Evolutionary conservation across 495 filamentous ascomycete species (phyloP).

Genomic region (Collariella sp.): DNA sequence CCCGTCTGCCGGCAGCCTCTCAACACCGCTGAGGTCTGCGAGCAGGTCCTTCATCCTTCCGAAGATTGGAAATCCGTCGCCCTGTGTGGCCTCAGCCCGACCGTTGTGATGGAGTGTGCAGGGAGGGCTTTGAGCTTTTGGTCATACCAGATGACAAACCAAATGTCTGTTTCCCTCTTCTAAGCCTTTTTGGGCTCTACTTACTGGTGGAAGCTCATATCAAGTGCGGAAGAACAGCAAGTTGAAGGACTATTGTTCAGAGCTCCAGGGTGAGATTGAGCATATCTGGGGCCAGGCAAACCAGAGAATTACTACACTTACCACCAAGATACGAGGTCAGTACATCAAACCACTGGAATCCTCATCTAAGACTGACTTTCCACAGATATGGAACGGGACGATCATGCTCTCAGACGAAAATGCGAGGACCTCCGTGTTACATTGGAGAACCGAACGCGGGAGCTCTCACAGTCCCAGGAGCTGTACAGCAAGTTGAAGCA

Average conservation of each 20-base stretch:
- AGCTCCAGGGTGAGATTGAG: slow-evolving; percentile 63
- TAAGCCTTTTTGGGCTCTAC: not conserved
- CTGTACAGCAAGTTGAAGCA: slow-evolving; percentile 78
- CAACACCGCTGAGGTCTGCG: slow-evolving; percentile 60
- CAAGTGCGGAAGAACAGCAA: slow-evolving; percentile 36
- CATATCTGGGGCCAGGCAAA: slow-evolving; percentile 78
- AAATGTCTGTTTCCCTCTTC: slow-evolving; percentile 53
- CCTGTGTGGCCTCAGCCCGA: slow-evolving; percentile 75
- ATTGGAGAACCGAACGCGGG: slow-evolving; percentile 64
- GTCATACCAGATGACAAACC: slow-evolving; percentile 84
- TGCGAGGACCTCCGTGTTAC: slow-evolving; percentile 65
- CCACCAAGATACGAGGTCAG: slow-evolving; percentile 39
- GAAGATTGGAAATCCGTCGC: slow-evolving; percentile 94
- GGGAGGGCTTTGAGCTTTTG: slow-evolving; percentile 78
- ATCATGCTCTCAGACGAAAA: slow-evolving; percentile 61
- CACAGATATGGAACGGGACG: slow-evolving; percentile 55
- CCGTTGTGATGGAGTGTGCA: slow-evolving; percentile 83
- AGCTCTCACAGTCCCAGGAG: slow-evolving; percentile 69
- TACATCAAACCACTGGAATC: not conserved
- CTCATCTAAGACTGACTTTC: not conserved
- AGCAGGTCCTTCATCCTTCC: slow-evolving; percentile 62
- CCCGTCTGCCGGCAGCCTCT: slow-evolving; percentile 75
- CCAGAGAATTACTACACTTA: slow-evolving; percentile 61
- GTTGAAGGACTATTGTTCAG: slow-evolving; percentile 2
- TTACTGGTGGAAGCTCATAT: slow-evolving; percentile 52